phyloP scores from a whole-genome alignment of 1,284 basidiomycete genomes.

The Irpex sp. region DNA sequence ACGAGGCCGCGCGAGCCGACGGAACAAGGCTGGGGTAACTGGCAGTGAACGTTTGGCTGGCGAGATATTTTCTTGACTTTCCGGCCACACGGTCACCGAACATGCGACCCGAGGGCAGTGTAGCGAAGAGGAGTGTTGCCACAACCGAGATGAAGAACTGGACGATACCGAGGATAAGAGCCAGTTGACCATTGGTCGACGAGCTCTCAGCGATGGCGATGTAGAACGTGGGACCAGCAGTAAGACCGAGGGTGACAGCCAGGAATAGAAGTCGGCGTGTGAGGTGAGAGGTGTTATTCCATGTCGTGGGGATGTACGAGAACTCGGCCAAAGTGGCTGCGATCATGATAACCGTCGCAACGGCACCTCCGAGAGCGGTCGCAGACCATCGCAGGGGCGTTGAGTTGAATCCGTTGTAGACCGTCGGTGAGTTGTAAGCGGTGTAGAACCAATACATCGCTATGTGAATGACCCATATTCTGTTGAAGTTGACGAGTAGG shows the following conservation, averaged over 20 bases:
- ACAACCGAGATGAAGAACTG: conserved; percentile 88
- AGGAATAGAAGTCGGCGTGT: conserved; percentile 85
- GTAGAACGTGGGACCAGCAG: conserved; percentile 88
- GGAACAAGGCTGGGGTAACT: conserved; percentile 75
- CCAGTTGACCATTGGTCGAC: conserved; percentile 59
- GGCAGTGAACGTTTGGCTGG: conserved; percentile 94
- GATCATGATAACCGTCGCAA: conserved; percentile 92
- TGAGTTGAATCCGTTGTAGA: conserved; percentile 65
- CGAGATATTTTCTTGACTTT: conserved; percentile 91
- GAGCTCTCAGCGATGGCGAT: conserved; percentile 69
- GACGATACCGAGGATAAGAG: conserved; percentile 86
- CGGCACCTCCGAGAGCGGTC: conserved; percentile 85
- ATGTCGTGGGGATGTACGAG: conserved; percentile 93
- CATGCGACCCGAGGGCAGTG: conserved; percentile 90
- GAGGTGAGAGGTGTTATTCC: conserved; percentile 96
- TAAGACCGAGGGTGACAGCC: conserved; percentile 78
- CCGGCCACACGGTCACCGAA: conserved; percentile 94
- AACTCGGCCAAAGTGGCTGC: conserved; percentile 89
- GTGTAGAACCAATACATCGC: conserved; percentile 94
- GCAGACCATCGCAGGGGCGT: conserved; percentile 85
- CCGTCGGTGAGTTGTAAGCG: conserved; percentile 85
- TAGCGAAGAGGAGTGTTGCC: conserved; percentile 79
- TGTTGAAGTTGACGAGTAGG: conserved; percentile 96
- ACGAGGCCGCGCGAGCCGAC: conserved; percentile 66
- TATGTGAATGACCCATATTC: conserved; percentile 94